These are phyloP conservation scores for Austroboletus eburneus DNA, from an alignment of 768 basidiomycete species.

Conservation along the genomic window DNA sequence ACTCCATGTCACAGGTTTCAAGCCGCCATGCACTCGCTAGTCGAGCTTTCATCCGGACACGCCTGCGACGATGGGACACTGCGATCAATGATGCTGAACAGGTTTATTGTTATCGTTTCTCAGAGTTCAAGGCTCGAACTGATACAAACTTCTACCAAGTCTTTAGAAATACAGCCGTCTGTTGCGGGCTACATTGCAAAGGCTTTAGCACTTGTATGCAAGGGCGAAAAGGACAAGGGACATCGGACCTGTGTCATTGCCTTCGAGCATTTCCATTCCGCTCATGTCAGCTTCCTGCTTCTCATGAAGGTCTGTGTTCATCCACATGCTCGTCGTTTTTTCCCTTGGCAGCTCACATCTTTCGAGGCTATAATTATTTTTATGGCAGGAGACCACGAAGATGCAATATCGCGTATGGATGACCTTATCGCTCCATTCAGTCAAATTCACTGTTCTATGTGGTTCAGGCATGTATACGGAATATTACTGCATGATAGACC, in stretches of 20 bases:
- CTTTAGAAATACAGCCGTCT: not conserved
- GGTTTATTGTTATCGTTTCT: not conserved
- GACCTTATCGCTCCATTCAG: not conserved
- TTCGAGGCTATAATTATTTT: constrained; percentile 1
- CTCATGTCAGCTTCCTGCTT: not conserved
- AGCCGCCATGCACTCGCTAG: not conserved
- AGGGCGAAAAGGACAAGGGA: not conserved
- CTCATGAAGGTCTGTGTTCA: constrained; percentile 4
- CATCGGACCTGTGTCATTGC: constrained; percentile 2
- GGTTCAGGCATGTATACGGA: constrained; percentile 2
- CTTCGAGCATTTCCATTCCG: not conserved
- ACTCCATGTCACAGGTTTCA: not conserved
- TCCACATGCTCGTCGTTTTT: not conserved
- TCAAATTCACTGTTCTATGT: not conserved
- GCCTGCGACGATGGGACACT: not conserved
- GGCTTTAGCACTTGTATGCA: not conserved
- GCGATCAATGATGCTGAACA: not conserved
- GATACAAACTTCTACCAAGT: not conserved
- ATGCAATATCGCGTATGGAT: constrained; percentile 2
- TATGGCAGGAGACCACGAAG: not conserved
- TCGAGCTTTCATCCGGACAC: constrained; percentile 3
- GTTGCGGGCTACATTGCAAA: not conserved
- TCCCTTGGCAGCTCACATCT: too few species aligned
- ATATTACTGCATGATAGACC: not conserved
- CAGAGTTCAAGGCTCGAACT: not conserved